Conservation (phyloP, 2,329 filamentous ascomycete genomes). For the Calonectria pseudoreteaudii region DNA sequence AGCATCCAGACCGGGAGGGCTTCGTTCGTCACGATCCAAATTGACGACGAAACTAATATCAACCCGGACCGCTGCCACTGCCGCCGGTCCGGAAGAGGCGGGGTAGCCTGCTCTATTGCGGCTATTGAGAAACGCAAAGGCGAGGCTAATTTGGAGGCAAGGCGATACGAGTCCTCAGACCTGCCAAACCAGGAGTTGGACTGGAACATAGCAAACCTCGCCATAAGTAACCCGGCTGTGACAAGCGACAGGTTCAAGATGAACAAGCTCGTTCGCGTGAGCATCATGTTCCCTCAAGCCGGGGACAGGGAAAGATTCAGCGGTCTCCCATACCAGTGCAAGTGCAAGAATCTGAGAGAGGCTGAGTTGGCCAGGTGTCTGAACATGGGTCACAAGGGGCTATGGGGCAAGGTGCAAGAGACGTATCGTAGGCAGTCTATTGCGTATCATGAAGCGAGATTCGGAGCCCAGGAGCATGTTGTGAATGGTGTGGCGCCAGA, state of each 20-base stretch:
- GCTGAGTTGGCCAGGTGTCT: conserved; percentile 42
- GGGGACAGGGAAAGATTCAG: conserved; percentile 39
- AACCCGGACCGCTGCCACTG: conserved; percentile 52
- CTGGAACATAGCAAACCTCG: conserved; percentile 48
- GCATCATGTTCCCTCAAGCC: conserved; percentile 44
- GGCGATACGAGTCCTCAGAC: conserved; percentile 41
- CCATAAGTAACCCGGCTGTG: conserved; percentile 42
- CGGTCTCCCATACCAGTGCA: conserved; percentile 44
- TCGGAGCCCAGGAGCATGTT: conserved; percentile 38
- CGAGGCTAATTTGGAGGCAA: conserved; percentile 36
- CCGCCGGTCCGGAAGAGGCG: conserved; percentile 41
- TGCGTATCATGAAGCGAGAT: conserved; percentile 34
- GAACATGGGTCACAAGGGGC: conserved; percentile 40
- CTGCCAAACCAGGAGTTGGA: conserved; percentile 29
- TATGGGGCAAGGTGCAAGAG: conserved; percentile 47
- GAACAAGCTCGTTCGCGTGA: conserved; percentile 45
- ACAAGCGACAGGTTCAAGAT: conserved; percentile 32
- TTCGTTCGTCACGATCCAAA: conserved; percentile 46
- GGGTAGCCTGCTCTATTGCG: conserved; percentile 36
- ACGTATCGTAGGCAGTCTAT: conserved; percentile 40
- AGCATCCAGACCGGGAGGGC: conserved; percentile 32
- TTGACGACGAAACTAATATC: conserved; percentile 47
- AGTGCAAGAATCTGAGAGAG: conserved; percentile 41
- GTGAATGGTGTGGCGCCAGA: conserved; percentile 25
- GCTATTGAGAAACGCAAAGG: conserved; percentile 46